Percentiles rank a stretch among this genome's conserved stretches.
Conservation (phyloP, 2,329 filamentous ascomycete genomes). For the Aspergillus fructus region DNA sequence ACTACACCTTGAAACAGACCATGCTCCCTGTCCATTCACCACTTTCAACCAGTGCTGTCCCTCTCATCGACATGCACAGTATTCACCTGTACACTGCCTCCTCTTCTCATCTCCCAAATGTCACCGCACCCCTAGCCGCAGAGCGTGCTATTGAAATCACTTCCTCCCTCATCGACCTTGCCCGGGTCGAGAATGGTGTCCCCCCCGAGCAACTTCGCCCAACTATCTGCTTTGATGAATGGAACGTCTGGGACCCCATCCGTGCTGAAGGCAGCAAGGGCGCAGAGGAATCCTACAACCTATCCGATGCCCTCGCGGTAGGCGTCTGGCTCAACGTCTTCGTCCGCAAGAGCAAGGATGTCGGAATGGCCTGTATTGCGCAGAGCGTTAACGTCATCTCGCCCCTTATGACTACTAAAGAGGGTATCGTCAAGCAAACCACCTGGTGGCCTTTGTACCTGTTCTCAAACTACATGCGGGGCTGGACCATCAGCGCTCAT, state of each 20-base stretch:
- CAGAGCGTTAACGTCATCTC: constrained; percentile 77
- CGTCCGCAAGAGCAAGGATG: constrained; percentile 65
- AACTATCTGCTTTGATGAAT: constrained; percentile 79
- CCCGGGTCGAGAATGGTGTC: constrained; percentile 63
- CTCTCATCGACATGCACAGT: constrained; percentile 74
- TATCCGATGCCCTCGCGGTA: constrained; percentile 75
- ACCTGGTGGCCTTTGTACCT: constrained; percentile 74
- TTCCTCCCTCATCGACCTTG: constrained; percentile 68
- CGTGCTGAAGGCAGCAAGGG: constrained; percentile 70
- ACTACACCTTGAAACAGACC: constrained; percentile 69
- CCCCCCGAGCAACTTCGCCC: constrained; percentile 60
- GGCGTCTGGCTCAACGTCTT: constrained; percentile 75
- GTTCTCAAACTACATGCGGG: constrained; percentile 72
- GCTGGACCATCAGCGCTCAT: constrained; percentile 66
- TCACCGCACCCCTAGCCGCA: constrained; percentile 65
- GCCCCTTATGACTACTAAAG: constrained; percentile 68
- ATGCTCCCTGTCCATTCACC: constrained; percentile 49
- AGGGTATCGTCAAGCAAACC: constrained; percentile 67
- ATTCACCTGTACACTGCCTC: constrained; percentile 76
- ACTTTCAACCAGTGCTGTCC: constrained; percentile 39
- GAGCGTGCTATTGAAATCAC: constrained; percentile 74
- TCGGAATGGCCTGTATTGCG: constrained; percentile 78
- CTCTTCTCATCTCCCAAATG: constrained; percentile 54
- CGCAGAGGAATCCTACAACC: constrained; percentile 71
- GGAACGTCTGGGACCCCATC: constrained; percentile 78